Base-by-base conservation (phyloP, 345 rosid species). In the Cardamine resedifolia region DNA sequence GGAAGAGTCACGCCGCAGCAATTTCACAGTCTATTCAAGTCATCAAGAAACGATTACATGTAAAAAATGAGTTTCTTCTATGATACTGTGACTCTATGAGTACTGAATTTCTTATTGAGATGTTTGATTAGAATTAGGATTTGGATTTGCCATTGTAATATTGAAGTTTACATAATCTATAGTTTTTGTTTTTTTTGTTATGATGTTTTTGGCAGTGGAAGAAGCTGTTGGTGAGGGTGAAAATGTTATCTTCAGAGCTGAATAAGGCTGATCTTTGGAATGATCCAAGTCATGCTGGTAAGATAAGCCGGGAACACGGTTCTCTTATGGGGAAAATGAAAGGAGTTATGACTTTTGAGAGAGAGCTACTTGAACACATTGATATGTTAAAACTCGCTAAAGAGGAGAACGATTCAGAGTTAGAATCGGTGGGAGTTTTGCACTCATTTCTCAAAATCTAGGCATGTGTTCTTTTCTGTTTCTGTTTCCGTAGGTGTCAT, bases 1-100 rank as follows among this genome's bases (percentile, higher is more conserved):
- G 99, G 99, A 91, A 80, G 76, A 90, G 97, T 66, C 97, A 95
- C 79, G 91, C 93, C 49, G 89, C 97, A 63, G 96, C 99, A 11
- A 85, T 87, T 81, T 80, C 97, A 58, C 97, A 91, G 65, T 95
- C 97, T 72, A 83, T 95, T 72, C 83, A 84, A 83, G 88, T 91
- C 28, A 90, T 95, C 87, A 95, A 90, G 85, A 85, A 68, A 70
- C 96, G 96, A n/a, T 79, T 95, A 77, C 92, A 89, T 90, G 98
- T 94, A 79, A 39, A 28, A 7, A 6, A n/a, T 18, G 44, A 11
- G 4, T 11, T 59, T 64, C 24, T 19, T 20, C 55, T 10, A 2
- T 49, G 55, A 49, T 49, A 49, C n/a, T 47, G 12, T 28, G 31
- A 28, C 31, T 28, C 7, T 28, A 5, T 28, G n/a, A n/a, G n/a